A percentile compares a stretch with the other conserved stretches of the same genome.
Conservation (phyloP, 2,329 filamentous ascomycete species). For the Aureobasidium sp. region DNA sequence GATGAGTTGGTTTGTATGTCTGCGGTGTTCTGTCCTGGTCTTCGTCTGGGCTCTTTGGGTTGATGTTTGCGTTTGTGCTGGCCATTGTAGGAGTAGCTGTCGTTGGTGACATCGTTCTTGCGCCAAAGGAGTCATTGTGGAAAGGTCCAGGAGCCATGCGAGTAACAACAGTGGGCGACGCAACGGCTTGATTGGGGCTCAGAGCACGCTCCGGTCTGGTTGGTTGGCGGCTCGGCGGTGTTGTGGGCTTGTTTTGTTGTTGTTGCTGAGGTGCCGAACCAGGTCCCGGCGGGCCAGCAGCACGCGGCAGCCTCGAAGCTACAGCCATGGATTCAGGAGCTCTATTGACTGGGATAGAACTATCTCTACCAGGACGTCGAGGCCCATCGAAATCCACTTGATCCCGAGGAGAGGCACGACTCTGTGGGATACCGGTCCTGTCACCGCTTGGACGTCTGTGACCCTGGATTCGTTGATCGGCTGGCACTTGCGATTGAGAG, state of each 20-base stretch:
- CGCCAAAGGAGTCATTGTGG: background rate
- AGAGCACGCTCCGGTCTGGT: slow-evolving; percentile 15
- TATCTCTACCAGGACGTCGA: slow-evolving; percentile 23
- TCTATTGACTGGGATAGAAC: slow-evolving; percentile 23
- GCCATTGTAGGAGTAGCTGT: background rate
- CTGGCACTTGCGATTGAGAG: slow-evolving; percentile 30
- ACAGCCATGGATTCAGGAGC: slow-evolving; percentile 33
- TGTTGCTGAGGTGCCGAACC: slow-evolving; percentile 51
- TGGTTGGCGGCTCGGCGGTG: slow-evolving; percentile 15
- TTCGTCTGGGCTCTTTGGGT: background rate
- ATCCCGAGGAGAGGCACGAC: slow-evolving; percentile 22
- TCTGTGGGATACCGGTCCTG: slow-evolving; percentile 19
- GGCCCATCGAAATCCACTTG: slow-evolving; percentile 21
- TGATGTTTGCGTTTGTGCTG: background rate
- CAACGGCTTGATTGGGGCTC: slow-evolving; percentile 1
- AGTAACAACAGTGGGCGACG: background rate
- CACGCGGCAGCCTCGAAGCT: slow-evolving; percentile 54
- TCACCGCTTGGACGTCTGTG: slow-evolving; percentile 29
- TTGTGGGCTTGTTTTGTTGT: slow-evolving; percentile 36
- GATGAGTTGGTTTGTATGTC: slow-evolving; percentile 14
- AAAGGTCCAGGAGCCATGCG: slow-evolving; percentile 6
- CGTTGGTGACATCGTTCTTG: slow-evolving; percentile 8
- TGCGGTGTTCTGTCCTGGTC: slow-evolving; percentile 8
- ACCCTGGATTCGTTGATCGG: slow-evolving; percentile 26
- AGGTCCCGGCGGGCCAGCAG: slow-evolving; percentile 47